Evolutionary conservation across 176 grass and related monocot genomes (phyloP).

Genomic region (Thinopyrum elongatum): DNA sequence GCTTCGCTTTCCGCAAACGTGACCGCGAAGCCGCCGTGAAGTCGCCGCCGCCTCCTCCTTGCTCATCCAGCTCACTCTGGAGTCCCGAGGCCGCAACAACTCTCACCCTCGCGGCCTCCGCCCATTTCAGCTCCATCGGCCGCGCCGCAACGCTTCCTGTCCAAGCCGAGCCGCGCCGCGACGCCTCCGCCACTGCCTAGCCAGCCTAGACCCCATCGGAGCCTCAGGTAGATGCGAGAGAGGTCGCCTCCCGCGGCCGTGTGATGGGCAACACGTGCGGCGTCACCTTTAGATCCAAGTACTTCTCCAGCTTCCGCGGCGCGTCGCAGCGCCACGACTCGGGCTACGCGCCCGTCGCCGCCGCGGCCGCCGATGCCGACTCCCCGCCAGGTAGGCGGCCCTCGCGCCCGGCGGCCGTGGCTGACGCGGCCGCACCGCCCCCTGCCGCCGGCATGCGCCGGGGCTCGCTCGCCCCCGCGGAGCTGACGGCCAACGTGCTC

Average conservation of each 20-base stretch:
- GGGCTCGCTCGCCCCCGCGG: constrained; percentile 42
- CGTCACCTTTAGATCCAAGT: constrained; percentile 61
- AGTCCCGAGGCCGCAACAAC: neutral
- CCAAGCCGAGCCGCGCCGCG: constrained; percentile 23
- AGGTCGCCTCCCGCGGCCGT: constrained; percentile 4
- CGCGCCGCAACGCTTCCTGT: neutral
- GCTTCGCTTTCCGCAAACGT: constrained; percentile 36
- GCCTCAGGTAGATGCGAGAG: constrained; percentile 25
- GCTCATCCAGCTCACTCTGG: neutral
- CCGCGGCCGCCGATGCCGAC: constrained; percentile 1
- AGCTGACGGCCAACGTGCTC: constrained; percentile 65
- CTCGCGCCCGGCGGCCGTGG: constrained; percentile 12
- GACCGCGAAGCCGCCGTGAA: constrained; percentile 42
- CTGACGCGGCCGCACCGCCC: constrained; percentile 13
- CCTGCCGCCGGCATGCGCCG: constrained; percentile 42
- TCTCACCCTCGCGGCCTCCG: neutral
- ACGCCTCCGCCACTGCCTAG: neutral
- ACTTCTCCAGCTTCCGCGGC: constrained; percentile 57
- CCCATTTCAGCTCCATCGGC: neutral
- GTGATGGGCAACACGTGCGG: constrained; percentile 66
- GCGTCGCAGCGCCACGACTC: constrained; percentile 40
- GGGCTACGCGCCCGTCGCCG: constrained; percentile 40
- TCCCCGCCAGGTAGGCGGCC: constrained; percentile 12
- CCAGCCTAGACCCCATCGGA: neutral
- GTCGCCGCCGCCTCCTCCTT: constrained; percentile 6